Evolutionary conservation across 257 asterid species (phyloP).

Genomic region (Marsdenia floribunda): DNA sequence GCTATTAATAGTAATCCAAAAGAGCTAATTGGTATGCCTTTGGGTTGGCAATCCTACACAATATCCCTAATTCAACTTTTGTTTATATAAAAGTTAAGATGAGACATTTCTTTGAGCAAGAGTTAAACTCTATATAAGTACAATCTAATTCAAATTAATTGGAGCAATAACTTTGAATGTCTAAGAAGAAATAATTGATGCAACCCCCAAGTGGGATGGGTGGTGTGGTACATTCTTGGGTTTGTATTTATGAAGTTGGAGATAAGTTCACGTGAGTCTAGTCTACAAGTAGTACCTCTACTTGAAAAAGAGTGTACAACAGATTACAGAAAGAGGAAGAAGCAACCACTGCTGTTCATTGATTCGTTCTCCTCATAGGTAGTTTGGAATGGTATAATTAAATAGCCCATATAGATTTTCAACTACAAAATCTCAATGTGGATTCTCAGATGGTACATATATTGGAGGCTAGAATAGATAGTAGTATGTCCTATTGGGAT

Average conservation of each 20-base stretch:
- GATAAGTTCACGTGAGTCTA: conserved; percentile 5
- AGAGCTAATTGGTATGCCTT: too few species aligned
- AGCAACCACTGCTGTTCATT: not conserved
- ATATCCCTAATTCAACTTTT: too few species aligned
- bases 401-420: not conserved
- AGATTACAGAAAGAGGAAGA: not conserved
- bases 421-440: conserved; percentile 17
- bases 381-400: not conserved
- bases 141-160: too few species aligned
- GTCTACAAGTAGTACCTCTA: not conserved
- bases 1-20: too few species aligned
- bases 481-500: not conserved
- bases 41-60: too few species aligned
- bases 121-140: too few species aligned
- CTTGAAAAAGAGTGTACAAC: not conserved
- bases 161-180: too few species aligned
- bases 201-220: not conserved
- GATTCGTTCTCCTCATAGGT: not conserved
- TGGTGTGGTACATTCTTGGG: not conserved
- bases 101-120: too few species aligned
- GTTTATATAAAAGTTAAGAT: too few species aligned
- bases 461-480: conserved; percentile 8
- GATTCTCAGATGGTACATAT: conserved; percentile 12
- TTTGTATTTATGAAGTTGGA: not conserved
- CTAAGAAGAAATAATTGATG: not conserved